Conservation (phyloP, 164 flowering plant genomes). For the Akebia trifoliata region DNA sequence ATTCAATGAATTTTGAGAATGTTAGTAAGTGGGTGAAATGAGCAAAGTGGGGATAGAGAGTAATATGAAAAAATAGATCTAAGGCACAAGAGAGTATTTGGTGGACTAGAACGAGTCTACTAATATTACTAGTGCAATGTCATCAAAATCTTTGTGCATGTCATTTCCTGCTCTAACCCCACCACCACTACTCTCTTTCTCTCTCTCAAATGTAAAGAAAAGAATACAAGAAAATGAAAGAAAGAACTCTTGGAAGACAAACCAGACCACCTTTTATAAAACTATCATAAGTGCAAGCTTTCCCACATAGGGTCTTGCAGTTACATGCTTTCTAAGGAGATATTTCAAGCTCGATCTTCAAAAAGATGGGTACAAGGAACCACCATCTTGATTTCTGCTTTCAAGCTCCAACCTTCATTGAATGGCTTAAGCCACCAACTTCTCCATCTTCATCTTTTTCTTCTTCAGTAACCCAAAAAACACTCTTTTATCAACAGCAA, state of each 20-base stretch:
- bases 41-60: too few relatives aligned
- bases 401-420: constrained; percentile 55
- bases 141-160: too few relatives aligned
- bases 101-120: too few relatives aligned
- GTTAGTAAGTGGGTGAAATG: too few relatives aligned
- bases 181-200: constrained; percentile 9
- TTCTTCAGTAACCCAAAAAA: constrained; percentile 12
- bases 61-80: too few relatives aligned
- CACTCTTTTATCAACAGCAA: constrained; percentile 19
- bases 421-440: constrained; percentile 63
- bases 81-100: too few relatives aligned
- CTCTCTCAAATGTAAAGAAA: constrained; percentile 17
- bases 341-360: too few relatives aligned
- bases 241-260: too few relatives aligned
- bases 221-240: background rate
- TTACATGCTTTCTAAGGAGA: too few relatives aligned
- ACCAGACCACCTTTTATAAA: constrained; percentile 28
- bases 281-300: constrained; percentile 27
- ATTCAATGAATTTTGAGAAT: too few relatives aligned
- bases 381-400: constrained; percentile 33
- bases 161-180: too few relatives aligned
- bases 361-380: constrained; percentile 32
- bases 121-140: too few relatives aligned
- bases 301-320: constrained; percentile 34
- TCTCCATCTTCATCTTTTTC: constrained; percentile 10